These are phyloP conservation scores for Cicer cuneatum DNA, from an alignment of 306 rosid genomes.

Conservation along the genomic window DNA sequence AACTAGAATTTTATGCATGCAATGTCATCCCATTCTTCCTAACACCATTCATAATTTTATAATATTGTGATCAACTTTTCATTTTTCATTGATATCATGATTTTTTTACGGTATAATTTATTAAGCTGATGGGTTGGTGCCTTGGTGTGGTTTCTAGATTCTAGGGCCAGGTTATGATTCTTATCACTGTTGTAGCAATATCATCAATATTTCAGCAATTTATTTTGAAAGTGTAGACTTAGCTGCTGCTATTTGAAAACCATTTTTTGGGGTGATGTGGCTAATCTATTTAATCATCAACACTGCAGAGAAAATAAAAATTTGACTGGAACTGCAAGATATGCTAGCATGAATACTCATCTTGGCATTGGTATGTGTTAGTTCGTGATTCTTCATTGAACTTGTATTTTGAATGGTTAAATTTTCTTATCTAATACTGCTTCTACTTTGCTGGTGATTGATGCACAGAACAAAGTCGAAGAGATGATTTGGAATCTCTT, in stretches of 20 bases:
- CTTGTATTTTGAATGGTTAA: conserved; percentile 28
- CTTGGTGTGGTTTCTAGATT: conserved; percentile 35
- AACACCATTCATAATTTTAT: conserved; percentile 1
- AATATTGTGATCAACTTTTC: not conserved
- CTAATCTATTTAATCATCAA: conserved; percentile 39
- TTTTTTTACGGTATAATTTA: conserved; percentile 12
- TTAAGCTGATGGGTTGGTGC: conserved; percentile 3
- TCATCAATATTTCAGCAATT: conserved; percentile 9
- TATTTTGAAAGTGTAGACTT: not conserved
- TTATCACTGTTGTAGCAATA: not conserved
- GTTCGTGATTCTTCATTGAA: conserved; percentile 22
- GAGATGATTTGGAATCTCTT: conserved; percentile 98
- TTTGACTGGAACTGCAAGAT: conserved; percentile 97
- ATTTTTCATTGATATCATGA: conserved; percentile 30
- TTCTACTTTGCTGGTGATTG: conserved; percentile 49
- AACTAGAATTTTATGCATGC: not conserved
- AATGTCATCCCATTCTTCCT: conserved; percentile 11
- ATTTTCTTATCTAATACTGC: conserved; percentile 45
- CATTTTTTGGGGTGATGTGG: conserved; percentile 14
- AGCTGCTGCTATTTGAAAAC: conserved; percentile 4
- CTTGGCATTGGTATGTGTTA: conserved; percentile 80
- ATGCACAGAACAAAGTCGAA: conserved; percentile 87
- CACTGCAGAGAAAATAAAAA: conserved; percentile 91
- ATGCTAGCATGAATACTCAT: conserved; percentile 98
- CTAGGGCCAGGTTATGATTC: not conserved